These are phyloP conservation scores for Paramecium sexaurelia DNA, from an alignment of 73 alveolate species.

Conservation along the genomic window DNA sequence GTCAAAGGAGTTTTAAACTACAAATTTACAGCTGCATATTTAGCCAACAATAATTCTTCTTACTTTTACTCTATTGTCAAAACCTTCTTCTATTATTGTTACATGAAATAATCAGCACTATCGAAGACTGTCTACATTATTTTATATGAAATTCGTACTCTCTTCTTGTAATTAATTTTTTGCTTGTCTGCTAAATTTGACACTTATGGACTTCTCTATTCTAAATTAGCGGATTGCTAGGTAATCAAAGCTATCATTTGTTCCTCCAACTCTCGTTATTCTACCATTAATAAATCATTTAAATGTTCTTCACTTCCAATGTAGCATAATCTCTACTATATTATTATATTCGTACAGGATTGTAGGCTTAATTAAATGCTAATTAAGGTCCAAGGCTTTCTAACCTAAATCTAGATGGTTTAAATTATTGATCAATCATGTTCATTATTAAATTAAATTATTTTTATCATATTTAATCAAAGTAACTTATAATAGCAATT, in stretches of 20 bases:
- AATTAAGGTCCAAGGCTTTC: constrained; percentile 30
- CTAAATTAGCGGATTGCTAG: not conserved
- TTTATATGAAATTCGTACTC: not conserved
- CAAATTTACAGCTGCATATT: constrained; percentile 34
- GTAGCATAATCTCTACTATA: constrained; percentile 3
- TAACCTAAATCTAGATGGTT: constrained; percentile 48
- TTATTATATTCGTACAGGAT: not conserved
- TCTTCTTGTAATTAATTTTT: constrained; percentile 23
- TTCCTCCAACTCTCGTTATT: constrained; percentile 28
- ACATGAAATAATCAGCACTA: constrained; percentile 50
- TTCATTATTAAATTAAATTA: constrained; percentile 10
- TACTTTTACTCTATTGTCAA: constrained; percentile 26
- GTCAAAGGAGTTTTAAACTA: constrained; percentile 19
- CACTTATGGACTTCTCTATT: not conserved
- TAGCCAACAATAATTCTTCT: not conserved
- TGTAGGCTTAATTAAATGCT: constrained; percentile 21
- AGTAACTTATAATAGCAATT: not conserved
- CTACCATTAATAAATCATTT: not conserved
- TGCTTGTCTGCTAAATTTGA: not conserved
- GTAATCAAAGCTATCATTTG: constrained; percentile 8
- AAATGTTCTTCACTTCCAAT: constrained; percentile 41
- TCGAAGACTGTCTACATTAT: constrained; percentile 37
- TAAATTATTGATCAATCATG: not conserved
- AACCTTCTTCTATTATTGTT: not conserved
- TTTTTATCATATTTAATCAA: not conserved